Evolutionary conservation across 495 filamentous ascomycete species (phyloP).

Genomic region (Cercophora samala): DNA sequence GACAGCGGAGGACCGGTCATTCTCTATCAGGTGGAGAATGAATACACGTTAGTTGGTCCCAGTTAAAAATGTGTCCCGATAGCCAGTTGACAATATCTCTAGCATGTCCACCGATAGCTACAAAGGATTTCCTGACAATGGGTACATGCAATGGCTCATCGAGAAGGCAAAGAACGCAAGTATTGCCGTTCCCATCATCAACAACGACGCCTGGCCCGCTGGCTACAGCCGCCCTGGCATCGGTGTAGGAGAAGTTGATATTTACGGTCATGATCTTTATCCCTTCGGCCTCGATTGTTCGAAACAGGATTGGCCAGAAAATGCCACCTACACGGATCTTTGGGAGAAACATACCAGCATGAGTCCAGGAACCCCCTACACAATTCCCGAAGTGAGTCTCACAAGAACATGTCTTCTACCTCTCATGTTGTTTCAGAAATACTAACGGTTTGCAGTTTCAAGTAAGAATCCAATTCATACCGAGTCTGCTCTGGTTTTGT

Average conservation of each 20-base stretch:
- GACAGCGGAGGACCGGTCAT: conserved; percentile 77
- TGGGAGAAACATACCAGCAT: conserved; percentile 38
- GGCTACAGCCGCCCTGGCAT: conserved; percentile 67
- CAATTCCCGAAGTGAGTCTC: conserved; percentile 55
- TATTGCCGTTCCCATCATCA: conserved; percentile 71
- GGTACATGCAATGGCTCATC: conserved; percentile 68
- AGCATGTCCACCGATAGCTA: conserved; percentile 7
- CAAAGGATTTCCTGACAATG: conserved; percentile 50
- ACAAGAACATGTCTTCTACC: background rate
- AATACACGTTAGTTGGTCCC: conserved; percentile 47
- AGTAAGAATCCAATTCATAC: background rate
- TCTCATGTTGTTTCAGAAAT: background rate
- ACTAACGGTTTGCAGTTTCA: conserved; percentile 13
- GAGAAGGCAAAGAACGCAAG: conserved; percentile 65
- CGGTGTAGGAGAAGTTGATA: conserved; percentile 62
- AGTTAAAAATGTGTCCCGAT: background rate
- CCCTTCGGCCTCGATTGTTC: conserved; percentile 64
- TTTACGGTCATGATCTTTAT: conserved; percentile 72
- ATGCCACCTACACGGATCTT: conserved; percentile 40
- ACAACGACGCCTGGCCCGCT: conserved; percentile 60
- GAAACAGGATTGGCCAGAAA: conserved; percentile 47
- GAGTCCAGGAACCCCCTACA: conserved; percentile 56
- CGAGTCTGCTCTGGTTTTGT: conserved; percentile 14
- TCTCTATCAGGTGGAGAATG: conserved; percentile 75
- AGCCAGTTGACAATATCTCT: background rate